Evolutionary conservation across 176 grass and related monocot genomes (phyloP), one percentile per base, ranked within the genome.

Genomic region (Avena sativa): DNA sequence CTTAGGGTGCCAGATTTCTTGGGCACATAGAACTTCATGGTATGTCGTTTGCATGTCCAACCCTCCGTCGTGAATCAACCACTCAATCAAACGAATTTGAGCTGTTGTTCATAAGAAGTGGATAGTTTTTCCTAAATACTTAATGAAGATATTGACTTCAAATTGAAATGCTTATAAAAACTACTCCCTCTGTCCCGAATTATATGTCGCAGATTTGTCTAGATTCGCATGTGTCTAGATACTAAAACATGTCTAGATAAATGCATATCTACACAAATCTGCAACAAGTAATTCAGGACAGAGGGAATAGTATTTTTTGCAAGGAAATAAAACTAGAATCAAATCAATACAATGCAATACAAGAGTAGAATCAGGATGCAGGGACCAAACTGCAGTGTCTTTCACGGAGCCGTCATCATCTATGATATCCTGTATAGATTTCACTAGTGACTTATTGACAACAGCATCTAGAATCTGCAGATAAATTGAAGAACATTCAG

Each of bases 371-470:
- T 80, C 2, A 34, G 26, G 67, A 40, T 79, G 61, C 36, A 90
- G 65, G 73, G 52, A 88, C 62, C 89, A 87, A 88, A 95, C 93
- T 72, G 93, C 88, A 79, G 80, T 92, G 56, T 95, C 91, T 92
- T 95, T 95, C 43, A 95, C 87, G 58, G 91, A 95, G 52, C 93
- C 93, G 60, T 95, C 91, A 66, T 93, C 93, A 60, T 95, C 89
- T 85, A 95, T 59, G 43, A 91, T 63, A 66, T 93, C 86, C 52
- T 93, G 91, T 76, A 92, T 88, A 61, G 84, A 89, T 61, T 93
- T 95, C 71, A 83, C 91, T 65, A 95, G 71, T 87, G 79, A 83
- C 36, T 83, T 86, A 78, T 36, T 95, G 67, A 95, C 85, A 57
- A 30, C 84, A 89, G 58, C 79, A 87, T 95, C 78, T 68, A 93